phyloP scores from a whole-genome alignment of 2,329 filamentous ascomycete species.

The Colletotrichum trifolii region DNA sequence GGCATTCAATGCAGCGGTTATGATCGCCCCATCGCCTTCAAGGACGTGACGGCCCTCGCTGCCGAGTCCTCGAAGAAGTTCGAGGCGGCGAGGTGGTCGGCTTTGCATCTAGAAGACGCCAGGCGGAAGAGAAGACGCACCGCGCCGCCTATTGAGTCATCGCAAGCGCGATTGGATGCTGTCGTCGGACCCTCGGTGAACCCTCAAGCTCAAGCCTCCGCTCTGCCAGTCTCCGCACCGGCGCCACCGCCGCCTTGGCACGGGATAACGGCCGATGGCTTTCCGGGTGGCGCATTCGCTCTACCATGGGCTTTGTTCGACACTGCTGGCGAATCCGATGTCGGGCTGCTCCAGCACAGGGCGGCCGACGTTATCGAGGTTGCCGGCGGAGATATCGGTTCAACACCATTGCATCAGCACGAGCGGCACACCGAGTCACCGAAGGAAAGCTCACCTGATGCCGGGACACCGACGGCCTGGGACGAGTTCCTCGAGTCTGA shows the following conservation, averaged over 20 bases:
- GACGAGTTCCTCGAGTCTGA: conserved; percentile 19
- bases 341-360: neutral
- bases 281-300: neutral
- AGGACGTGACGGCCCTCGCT: conserved; percentile 21
- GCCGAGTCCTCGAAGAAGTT: conserved; percentile 27
- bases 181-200: neutral
- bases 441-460: neutral
- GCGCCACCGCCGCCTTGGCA: neutral
- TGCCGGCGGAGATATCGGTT: neutral
- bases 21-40: conserved; percentile 24
- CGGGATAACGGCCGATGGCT: neutral
- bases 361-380: no score
- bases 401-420: neutral
- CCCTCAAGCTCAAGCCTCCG: neutral
- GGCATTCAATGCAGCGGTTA: conserved; percentile 32
- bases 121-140: conserved; percentile 11
- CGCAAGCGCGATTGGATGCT: neutral
- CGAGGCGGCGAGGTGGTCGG: conserved; percentile 25
- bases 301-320: conserved; percentile 21
- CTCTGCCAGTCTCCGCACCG: neutral
- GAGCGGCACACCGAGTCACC: neutral
- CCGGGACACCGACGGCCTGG: conserved; percentile 1
- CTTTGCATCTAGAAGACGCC: conserved; percentile 15
- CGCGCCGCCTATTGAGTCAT: no score
- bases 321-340: neutral